Evolutionary conservation across 2,329 filamentous ascomycete species (phyloP).

Genomic region (Hymenoscyphus albidus): DNA sequence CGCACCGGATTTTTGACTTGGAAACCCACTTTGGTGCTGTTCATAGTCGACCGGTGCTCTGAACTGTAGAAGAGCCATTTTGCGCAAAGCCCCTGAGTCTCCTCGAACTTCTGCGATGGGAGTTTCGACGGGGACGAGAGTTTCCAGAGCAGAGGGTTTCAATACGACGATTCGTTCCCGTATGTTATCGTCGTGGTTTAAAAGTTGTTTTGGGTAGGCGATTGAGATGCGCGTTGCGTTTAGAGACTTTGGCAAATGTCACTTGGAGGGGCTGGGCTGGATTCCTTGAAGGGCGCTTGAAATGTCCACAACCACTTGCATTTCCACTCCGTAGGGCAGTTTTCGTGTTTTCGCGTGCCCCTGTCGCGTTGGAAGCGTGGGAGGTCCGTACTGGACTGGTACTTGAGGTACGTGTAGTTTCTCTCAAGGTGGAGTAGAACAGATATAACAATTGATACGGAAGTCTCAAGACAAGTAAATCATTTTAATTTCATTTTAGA

Average conservation of each 20-base stretch:
- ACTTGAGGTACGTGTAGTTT: no score
- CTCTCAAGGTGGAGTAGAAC: no score
- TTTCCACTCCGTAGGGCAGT: not conserved
- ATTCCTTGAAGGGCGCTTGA: conserved; percentile 20
- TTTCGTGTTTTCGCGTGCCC: conserved; percentile 5
- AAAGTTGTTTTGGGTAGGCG: not conserved
- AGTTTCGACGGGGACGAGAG: not conserved
- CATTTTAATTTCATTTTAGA: no score
- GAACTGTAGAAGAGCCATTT: conserved; percentile 83
- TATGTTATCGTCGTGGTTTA: not conserved
- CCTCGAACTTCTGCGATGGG: conserved; percentile 1
- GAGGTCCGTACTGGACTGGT: no score
- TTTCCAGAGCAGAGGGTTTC: not conserved
- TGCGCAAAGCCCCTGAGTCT: conserved; percentile 32
- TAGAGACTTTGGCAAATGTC: not conserved
- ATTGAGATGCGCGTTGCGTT: not conserved
- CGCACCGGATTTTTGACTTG: not conserved
- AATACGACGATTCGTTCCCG: not conserved
- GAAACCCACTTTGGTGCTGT: conserved; percentile 67
- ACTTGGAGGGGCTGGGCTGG: conserved; percentile 10
- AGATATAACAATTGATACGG: no score
- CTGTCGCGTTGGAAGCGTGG: no score
- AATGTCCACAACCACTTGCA: conserved; percentile 6
- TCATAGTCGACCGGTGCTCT: conserved; percentile 80
- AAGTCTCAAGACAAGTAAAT: no score